Base-by-base conservation (phyloP, 805 yeast species). In the Isabelozyma rhagii region DNA sequence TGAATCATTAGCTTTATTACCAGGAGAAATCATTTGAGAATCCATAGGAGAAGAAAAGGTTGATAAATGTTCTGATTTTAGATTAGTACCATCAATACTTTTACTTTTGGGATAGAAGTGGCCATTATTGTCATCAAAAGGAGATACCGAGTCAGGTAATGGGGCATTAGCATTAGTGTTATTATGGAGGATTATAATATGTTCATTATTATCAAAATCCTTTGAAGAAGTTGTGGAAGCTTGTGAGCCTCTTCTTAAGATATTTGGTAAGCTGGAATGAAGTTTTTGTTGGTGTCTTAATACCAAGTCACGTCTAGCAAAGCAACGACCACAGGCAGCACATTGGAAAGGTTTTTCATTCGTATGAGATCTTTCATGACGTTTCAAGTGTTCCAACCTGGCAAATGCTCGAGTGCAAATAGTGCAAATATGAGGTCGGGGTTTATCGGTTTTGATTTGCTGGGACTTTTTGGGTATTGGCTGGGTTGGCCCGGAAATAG, bases 371-470 rank as follows among this genome's bases (percentile, higher is more conserved):
- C 97, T 75, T 59, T 91, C 96, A 63, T 93, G 99, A 50, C 99
- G 83, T 67, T 89, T 91, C 61, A 94, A 77, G 68, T 93, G 99
- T 68, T 93, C 99, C 45, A 89, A 77, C 48, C 99, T 79, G 1
- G 97, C 99, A 78, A 94, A 94, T 2, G 96, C 96, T 52, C 99
- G 78, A 1, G 97, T 89, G 65, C 99, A 94, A 4, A 89, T 86
- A 2, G 86, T 68, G 66, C 99, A 94, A 9, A 89, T 78, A 62
- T 89, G 96, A 1, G 98, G 98, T 51, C 98, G 77, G 11, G 98
- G 98, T 64, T 91, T 91, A 61, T 90, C 96, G 0, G 97, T 89
- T 66, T 89, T 89, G 63, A 89, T 86, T 51, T 84, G 78, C 43
- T 89, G 85, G 4, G 96, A 84, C 63, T 91, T 90, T 57, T 87